A percentile compares a stretch with the other conserved stretches of the same genome.
Conservation (phyloP, 2,329 filamentous ascomycete species). For the Plectosphaerella plurivora region DNA sequence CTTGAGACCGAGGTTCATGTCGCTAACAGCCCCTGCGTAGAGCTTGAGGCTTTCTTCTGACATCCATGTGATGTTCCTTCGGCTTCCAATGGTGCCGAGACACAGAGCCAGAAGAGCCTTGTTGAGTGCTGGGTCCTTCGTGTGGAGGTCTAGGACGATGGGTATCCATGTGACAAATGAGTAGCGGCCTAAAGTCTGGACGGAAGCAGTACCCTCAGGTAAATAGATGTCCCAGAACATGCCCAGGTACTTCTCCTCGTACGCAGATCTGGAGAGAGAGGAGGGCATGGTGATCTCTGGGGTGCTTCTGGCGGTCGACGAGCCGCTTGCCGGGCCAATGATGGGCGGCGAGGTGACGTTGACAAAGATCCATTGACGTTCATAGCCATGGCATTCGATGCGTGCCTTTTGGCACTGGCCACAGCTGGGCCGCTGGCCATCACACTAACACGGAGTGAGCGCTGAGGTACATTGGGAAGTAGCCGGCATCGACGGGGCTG, state of each 20-base stretch:
- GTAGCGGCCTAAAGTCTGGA: neutral
- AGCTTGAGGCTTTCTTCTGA: slow-evolving; percentile 13
- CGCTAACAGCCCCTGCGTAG: slow-evolving; percentile 14
- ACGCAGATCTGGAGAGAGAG: slow-evolving; percentile 6
- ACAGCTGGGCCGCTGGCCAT: slow-evolving; percentile 11
- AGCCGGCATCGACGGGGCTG: too few species aligned
- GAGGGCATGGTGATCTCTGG: neutral
- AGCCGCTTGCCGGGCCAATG: neutral
- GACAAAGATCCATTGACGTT: slow-evolving; percentile 12
- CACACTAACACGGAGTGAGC: slow-evolving; percentile 6
- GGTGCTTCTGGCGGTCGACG: neutral
- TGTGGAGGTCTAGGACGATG: slow-evolving; percentile 12
- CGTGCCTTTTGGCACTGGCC: slow-evolving; percentile 12
- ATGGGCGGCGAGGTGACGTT: slow-evolving; percentile 4
- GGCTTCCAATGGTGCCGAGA: slow-evolving; percentile 13
- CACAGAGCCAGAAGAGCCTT: slow-evolving; percentile 14
- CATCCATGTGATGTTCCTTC: slow-evolving; percentile 12
- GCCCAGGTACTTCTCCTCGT: slow-evolving; percentile 9
- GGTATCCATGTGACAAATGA: slow-evolving; percentile 13
- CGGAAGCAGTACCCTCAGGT: slow-evolving; percentile 3
- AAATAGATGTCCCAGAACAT: slow-evolving; percentile 12
- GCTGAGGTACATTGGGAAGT: too few species aligned
- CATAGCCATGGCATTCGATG: slow-evolving; percentile 11
- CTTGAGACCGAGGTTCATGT: slow-evolving; percentile 5
- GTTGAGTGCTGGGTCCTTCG: slow-evolving; percentile 10